These are phyloP conservation scores for Verticillium nubilum DNA, from an alignment of 2,329 filamentous ascomycete species.

Conservation along the genomic window DNA sequence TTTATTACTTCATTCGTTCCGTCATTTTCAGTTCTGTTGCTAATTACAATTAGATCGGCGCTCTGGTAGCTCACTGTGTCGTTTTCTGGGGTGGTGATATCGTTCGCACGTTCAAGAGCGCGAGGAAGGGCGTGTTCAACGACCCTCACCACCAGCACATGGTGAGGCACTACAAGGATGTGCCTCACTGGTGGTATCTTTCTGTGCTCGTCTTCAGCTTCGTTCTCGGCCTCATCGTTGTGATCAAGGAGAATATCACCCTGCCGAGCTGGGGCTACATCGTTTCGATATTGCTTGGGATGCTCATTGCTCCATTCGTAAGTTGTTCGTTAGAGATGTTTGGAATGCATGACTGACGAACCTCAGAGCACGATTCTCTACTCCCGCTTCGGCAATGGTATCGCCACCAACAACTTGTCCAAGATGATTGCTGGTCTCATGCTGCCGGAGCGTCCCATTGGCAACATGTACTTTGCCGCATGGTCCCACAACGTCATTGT, in stretches of 20 bases:
- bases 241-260: slow-evolving; percentile 38
- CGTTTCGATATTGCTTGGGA: slow-evolving; percentile 35
- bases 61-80: slow-evolving; percentile 43
- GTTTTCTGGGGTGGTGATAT: slow-evolving; percentile 53
- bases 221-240: slow-evolving; percentile 39
- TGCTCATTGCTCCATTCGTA: slow-evolving; percentile 44
- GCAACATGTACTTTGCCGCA: slow-evolving; percentile 53
- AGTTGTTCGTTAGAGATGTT: slow-evolving; percentile 9
- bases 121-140: slow-evolving; percentile 32
- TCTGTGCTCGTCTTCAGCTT: slow-evolving; percentile 35
- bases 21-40: no score
- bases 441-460: slow-evolving; percentile 43
- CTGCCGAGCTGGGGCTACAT: slow-evolving; percentile 42
- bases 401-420: slow-evolving; percentile 53
- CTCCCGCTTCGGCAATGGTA: slow-evolving; percentile 49
- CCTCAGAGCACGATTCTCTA: slow-evolving; percentile 44
- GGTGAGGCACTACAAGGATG: slow-evolving; percentile 46
- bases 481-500: slow-evolving; percentile 54
- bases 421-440: slow-evolving; percentile 51
- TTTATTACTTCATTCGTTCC: no score
- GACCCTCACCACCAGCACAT: slow-evolving; percentile 50
- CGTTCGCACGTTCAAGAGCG: slow-evolving; percentile 38
- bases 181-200: slow-evolving; percentile 42
- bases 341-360: slow-evolving; percentile 5
- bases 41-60: slow-evolving; percentile 43